Evolutionary conservation across 2,329 filamentous ascomycete species (phyloP).

Genomic region (Biscogniauxia marginata): DNA sequence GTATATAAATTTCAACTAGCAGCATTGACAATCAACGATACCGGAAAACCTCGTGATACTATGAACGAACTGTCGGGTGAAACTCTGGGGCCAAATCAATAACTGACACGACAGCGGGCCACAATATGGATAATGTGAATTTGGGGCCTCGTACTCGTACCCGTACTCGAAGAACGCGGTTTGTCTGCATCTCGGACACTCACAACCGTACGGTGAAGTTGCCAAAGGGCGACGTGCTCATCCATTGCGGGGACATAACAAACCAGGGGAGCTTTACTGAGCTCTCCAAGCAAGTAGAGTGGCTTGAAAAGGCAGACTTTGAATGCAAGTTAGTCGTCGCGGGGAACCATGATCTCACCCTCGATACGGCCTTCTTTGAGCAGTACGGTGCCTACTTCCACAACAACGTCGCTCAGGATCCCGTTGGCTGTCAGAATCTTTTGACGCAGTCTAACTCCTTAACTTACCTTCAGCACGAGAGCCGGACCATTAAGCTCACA

Average conservation of each 20-base stretch:
- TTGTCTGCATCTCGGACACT: conserved; percentile 77
- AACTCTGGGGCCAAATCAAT: no score
- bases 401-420: conserved; percentile 53
- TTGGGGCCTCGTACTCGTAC: conserved; percentile 29
- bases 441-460: conserved; percentile 47
- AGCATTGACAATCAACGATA: not conserved
- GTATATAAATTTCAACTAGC: not conserved
- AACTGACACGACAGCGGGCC: no score
- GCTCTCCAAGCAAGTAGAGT: conserved; percentile 60
- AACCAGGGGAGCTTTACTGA: conserved; percentile 66
- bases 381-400: conserved; percentile 54
- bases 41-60: not conserved
- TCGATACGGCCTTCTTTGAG: conserved; percentile 62
- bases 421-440: conserved; percentile 52
- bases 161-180: conserved; percentile 51
- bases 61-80: no score
- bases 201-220: conserved; percentile 66
- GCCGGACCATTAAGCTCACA: conserved; percentile 52
- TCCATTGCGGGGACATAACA: conserved; percentile 75
- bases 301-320: conserved; percentile 67
- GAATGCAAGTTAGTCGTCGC: conserved; percentile 70
- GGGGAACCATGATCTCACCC: conserved; percentile 73
- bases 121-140: no score
- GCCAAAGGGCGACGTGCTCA: conserved; percentile 69
- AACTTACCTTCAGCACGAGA: conserved; percentile 63